Evolutionary conservation across 164 flowering plant species (phyloP), one percentile per base, ranked within the genome.

Genomic region (Vitis cinerea): DNA sequence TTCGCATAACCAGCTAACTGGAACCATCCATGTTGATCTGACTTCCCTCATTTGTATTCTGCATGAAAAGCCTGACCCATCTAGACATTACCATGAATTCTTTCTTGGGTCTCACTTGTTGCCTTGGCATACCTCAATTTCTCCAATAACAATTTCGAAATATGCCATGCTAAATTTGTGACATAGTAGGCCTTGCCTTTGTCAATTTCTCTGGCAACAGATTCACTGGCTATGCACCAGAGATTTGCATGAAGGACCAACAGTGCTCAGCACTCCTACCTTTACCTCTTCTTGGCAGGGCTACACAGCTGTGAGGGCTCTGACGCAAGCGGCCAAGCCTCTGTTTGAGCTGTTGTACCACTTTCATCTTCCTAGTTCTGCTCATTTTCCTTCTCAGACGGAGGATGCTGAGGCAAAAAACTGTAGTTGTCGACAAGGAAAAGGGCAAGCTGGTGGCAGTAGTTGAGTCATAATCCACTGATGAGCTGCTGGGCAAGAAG

Each of bases 101-200:
- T 62, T 72, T 88, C 37, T 59, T 86, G 30, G 92, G 90, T 27
- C 50, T 74, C 27, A 31, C 79, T 86, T 16, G 74, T 76, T 59
- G 72, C 82, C 52, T 72, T 88, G 72, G 79, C 85, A n/a, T 83
- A 88, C 70, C 85, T 88, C 13, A 89, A 88, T 71, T 63, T 88
- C 37, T 88, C 92, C 10, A 58, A 59, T 15, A 88, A 88, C 77
- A 49, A 77, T 16, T 80, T 88, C 53, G 76, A 73, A 50, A 72
- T 31, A 67, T 86, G 19, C 87, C 88, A 10, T 80, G 86, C 67
- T 71, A 71, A 52, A 80, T 88, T 53, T 86, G 88, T 68, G 66
- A 68, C 69, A 84, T 83, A 53, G 68, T 61, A 52, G 86, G 86
- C 50, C 79, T 85, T 47, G 62, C 64, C 10, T 88, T 72, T 61